Base-by-base conservation (phyloP, 179 eudicot species). In the Nepenthes alata region DNA sequence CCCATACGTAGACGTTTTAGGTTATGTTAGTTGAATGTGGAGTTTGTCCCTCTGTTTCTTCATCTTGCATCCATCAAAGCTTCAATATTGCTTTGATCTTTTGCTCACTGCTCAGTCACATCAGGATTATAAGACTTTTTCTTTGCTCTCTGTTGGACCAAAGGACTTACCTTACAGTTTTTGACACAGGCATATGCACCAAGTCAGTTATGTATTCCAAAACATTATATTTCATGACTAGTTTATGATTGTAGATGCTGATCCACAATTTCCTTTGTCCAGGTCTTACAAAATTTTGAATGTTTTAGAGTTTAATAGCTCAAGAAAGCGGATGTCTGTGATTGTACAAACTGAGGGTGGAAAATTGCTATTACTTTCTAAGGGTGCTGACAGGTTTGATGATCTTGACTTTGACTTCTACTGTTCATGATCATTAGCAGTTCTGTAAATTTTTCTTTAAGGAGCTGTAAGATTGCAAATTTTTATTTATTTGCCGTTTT, bases 351-450 rank as follows among this genome's bases (percentile, higher is more conserved):
- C 80, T 25, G 81, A 78, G 59, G 82, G 85, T 4, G 89, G 86
- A 61, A 77, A 79, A 68, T 64, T 83, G 47, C 58, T 88, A 37
- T 72, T 90, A 45, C 83, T 90, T 58, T 78, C 76, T 73, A 90
- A 90, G 85, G 97, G 97, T 36, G 97, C 98, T 66, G 98, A 93
- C 84, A 93, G 86, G 98, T 91, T 59, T 63, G 58, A 11, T 55
- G 65, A 44, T 3, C 38, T 50, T 38, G n/a, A 37, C 55, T 49
- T n/a, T 37, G 57, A 25, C 25, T 25, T 25, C 58, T 16, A 55
- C 38, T 3, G 35, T 41, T 4, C 45, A 41, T 41, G 45, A 55
- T 69, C 38, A 11, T 47, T 63, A 47, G 51, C 5, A 59, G 54
- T 10, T 68, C 44, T 15, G 62, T 34, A 0, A 35, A 16, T 57